Base-by-base conservation (phyloP, 2,329 filamentous ascomycete species). In the Claviceps monticola region DNA sequence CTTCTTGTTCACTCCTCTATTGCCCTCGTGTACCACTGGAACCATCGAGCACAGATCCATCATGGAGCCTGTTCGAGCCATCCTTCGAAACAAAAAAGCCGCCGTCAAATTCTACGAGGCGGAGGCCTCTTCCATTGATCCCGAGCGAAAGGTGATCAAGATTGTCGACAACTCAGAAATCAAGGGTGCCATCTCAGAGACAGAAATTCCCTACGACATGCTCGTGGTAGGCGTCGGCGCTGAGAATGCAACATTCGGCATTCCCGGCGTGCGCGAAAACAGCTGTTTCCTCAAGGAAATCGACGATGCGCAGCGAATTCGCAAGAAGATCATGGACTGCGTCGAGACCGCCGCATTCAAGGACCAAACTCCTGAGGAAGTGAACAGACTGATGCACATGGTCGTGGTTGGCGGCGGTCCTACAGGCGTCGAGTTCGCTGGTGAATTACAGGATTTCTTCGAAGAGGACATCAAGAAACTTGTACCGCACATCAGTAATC, bases 261-360 rank as follows among this genome's bases (percentile, higher is more conserved):
- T 98, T 63, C 89, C 88, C 51, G 93, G 93, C 68, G 93, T 98
- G 52, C 83, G 82, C 60, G 93, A 98, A 72, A 74, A 98, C 76
- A 91, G 88, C 61, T 95, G 90, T 74, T 98, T 98, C 80, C 73
- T 98, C 67, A 98, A 98, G 79, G 94, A 98, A 74, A 95, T 98
- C 65, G 82, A 79, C 58, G 94, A 98, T 68, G 93, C 93, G 53
- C 93, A 98, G 72, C 80, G 82, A 64, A 98, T 98, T 66, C 88
- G 93, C 65, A 96, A 91, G 78, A 89, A 88, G 71, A 96, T 98
- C 71, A 98, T 98, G 93, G 93, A 98, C 74, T 98, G 93, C 68
- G 90, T 95, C 61, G 93, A 98, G 74, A 96, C 91, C 38, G 93
- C 93, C 50, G 91, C 88, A 56, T 96, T 98, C 84, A 97, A 97